Evolutionary conservation across 2,329 filamentous ascomycete species (phyloP).

Genomic region (Calonectria pseudoreteaudii): DNA sequence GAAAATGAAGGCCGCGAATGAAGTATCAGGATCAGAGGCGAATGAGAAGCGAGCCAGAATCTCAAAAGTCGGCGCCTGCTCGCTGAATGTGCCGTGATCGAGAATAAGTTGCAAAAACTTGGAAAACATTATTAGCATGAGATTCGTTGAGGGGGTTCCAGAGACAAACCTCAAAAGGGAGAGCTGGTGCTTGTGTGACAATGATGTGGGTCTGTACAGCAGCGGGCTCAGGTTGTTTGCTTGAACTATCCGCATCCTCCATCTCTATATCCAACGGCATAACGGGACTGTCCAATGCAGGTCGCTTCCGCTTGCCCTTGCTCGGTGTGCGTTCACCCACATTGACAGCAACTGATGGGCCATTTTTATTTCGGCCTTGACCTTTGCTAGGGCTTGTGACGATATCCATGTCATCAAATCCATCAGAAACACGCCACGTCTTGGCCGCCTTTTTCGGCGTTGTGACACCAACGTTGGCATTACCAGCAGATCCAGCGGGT

Average conservation of each 20-base stretch:
- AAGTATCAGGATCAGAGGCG: constrained; percentile 71
- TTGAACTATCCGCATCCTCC: constrained; percentile 54
- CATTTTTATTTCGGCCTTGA: constrained; percentile 53
- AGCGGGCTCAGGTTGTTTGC: constrained; percentile 39
- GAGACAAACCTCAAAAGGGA: constrained; percentile 61
- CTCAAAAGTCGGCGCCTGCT: constrained; percentile 74
- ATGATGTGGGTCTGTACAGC: constrained; percentile 33
- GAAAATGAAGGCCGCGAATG: constrained; percentile 75
- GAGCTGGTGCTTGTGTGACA: constrained; percentile 42
- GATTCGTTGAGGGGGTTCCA: background rate
- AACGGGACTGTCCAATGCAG: constrained; percentile 73
- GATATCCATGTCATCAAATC: constrained; percentile 78
- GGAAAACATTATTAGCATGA: constrained; percentile 39
- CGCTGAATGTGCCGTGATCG: constrained; percentile 68
- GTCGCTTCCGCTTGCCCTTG: constrained; percentile 78
- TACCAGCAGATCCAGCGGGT: constrained; percentile 32
- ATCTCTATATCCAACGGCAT: constrained; percentile 67
- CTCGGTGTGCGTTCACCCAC: constrained; percentile 70
- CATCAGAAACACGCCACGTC: constrained; percentile 74
- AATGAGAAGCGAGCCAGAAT: constrained; percentile 73
- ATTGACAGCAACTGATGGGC: constrained; percentile 56
- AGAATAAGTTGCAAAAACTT: constrained; percentile 73
- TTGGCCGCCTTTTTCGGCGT: constrained; percentile 73
- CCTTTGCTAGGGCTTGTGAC: constrained; percentile 65
- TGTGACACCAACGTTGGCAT: constrained; percentile 44